phyloP scores from a whole-genome alignment of 2,329 filamentous ascomycete species.

The Pseudogymnoascus sp. region DNA sequence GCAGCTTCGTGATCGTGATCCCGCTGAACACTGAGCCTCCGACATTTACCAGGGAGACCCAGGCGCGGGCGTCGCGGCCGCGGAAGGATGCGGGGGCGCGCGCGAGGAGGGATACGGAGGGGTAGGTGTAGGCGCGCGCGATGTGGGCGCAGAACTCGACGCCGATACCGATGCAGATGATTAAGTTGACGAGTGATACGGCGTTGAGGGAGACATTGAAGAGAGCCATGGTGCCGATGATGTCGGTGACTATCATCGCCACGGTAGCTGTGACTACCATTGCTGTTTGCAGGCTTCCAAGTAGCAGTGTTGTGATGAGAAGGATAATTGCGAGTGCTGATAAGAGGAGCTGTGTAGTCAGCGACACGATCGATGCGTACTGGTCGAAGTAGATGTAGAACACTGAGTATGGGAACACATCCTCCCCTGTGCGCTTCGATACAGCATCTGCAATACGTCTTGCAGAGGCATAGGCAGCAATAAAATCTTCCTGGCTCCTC shows the following conservation, averaged over 20 bases:
- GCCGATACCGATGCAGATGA: conserved; percentile 93
- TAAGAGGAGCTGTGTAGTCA: conserved; percentile 73
- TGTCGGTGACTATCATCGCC: conserved; percentile 87
- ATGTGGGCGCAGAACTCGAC: conserved; percentile 98
- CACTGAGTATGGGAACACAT: conserved; percentile 93
- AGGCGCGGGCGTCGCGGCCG: conserved; percentile 76
- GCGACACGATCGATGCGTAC: conserved; percentile 74
- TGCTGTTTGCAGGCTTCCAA: conserved; percentile 78
- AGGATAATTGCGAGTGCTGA: conserved; percentile 83
- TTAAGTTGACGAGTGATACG: conserved; percentile 87
- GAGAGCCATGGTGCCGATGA: conserved; percentile 90
- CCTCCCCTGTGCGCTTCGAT: conserved; percentile 60
- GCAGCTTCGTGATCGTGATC: conserved; percentile 90
- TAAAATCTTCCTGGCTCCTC: conserved; percentile 85
- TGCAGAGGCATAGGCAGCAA: conserved; percentile 80
- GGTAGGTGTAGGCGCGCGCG: conserved; percentile 92
- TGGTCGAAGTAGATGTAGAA: conserved; percentile 99
- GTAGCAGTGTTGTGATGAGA: conserved; percentile 66
- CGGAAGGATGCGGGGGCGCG: conserved; percentile 70
- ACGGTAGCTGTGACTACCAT: conserved; percentile 80
- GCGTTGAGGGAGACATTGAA: conserved; percentile 87
- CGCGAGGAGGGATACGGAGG: conserved; percentile 73
- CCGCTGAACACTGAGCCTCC: conserved; percentile 91
- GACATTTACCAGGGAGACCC: conserved; percentile 90
- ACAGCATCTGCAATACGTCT: conserved; percentile 80